A percentile compares a stretch with the other conserved stretches of the same genome.
These are phyloP conservation scores for Climacium dendroides DNA, from an alignment of 225 moss, liverwort and hornwort genomes.

Conservation along the genomic window DNA sequence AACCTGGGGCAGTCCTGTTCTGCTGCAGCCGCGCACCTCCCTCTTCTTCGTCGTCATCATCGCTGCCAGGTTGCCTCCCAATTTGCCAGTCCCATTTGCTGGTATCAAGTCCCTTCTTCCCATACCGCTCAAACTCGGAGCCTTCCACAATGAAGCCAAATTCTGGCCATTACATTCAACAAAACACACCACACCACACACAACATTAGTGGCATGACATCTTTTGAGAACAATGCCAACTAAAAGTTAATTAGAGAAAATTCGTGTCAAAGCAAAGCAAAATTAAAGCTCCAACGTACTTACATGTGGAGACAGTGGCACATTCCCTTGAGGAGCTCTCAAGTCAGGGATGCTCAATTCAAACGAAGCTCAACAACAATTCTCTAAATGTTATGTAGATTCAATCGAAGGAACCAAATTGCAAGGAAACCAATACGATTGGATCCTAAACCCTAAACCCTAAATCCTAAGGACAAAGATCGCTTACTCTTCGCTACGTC, in stretches of 20 bases:
- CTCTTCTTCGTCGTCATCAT: constrained; percentile 9
- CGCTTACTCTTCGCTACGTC: constrained; percentile 9
- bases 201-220: neutral
- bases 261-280: neutral
- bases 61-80: neutral
- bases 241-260: neutral
- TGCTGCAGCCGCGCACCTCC: neutral
- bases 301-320: neutral
- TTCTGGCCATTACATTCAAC: constrained; percentile 3
- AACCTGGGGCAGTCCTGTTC: neutral
- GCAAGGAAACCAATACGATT: neutral
- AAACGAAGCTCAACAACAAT: neutral
- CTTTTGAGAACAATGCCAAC: neutral
- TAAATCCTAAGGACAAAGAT: neutral
- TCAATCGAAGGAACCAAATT: neutral
- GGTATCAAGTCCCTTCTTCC: constrained; percentile 6
- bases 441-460: neutral
- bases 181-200: neutral
- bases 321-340: neutral
- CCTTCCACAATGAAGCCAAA: constrained; percentile 39
- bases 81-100: constrained; percentile 37
- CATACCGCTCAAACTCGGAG: constrained; percentile 32
- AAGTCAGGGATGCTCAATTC: neutral
- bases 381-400: neutral
- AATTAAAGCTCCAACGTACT: neutral